Conservation (phyloP, 441 rosid genomes). For the Corymbia citriodora region DNA sequence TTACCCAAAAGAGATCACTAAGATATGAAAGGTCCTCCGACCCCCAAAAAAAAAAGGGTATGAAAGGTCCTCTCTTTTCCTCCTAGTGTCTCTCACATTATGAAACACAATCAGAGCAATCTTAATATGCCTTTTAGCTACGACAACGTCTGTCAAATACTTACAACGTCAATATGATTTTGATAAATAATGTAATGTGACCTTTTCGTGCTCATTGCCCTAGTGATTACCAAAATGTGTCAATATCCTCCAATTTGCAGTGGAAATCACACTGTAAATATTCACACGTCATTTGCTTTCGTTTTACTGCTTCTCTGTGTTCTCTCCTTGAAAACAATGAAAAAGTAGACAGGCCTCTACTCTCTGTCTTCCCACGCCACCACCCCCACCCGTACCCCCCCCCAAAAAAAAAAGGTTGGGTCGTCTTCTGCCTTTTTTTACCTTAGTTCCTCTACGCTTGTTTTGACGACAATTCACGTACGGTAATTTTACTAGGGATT, state of each 20-base stretch:
- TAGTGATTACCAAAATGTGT: background rate
- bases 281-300: background rate
- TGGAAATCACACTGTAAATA: background rate
- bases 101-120: background rate
- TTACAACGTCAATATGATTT: background rate
- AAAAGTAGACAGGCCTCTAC: background rate
- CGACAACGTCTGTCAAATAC: background rate
- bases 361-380: background rate
- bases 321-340: background rate
- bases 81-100: background rate
- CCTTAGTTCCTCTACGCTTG: background rate
- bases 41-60: too few relatives aligned
- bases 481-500: background rate
- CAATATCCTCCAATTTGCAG: background rate
- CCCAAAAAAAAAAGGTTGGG: background rate
- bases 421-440: background rate
- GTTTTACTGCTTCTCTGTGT: background rate
- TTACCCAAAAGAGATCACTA: background rate
- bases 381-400: too few relatives aligned
- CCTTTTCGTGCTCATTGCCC: background rate
- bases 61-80: background rate
- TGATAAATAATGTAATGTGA: background rate
- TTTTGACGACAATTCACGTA: background rate
- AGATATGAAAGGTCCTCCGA: background rate
- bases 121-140: background rate